phyloP scores from a whole-genome alignment of 208 protist species.

The Wallacemonas sp. region DNA sequence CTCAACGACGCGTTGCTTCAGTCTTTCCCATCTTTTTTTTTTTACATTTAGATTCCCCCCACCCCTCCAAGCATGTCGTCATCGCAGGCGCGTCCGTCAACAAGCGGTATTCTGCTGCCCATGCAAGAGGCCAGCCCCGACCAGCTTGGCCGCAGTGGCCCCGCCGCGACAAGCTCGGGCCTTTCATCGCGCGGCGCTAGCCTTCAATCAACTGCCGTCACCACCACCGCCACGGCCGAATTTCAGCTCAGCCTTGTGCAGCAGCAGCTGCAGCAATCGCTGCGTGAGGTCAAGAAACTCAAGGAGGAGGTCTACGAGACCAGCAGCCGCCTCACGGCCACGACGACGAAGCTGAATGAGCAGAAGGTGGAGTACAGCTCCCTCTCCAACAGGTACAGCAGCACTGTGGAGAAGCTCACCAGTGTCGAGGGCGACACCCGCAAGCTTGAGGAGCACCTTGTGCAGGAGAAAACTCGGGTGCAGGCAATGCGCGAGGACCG shows the following conservation, averaged over 20 bases:
- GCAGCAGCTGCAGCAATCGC: slow-evolving; percentile 56
- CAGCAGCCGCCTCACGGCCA: slow-evolving; percentile 30
- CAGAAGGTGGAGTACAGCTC: slow-evolving; percentile 64
- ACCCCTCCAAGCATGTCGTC: not conserved
- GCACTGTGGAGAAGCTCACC: slow-evolving; percentile 61
- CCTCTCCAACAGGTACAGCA: slow-evolving; percentile 64
- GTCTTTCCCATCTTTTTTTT: not conserved
- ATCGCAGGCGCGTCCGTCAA: not conserved
- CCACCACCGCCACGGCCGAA: slow-evolving; percentile 44
- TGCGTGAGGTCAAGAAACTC: slow-evolving; percentile 51
- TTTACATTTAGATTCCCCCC: not conserved
- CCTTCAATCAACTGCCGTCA: not conserved
- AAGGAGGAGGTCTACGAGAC: slow-evolving; percentile 57
- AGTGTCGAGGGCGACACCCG: slow-evolving; percentile 44
- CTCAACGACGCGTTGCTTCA: too few species aligned
- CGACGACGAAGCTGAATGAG: slow-evolving; percentile 53
- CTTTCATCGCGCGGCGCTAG: slow-evolving; percentile 8
- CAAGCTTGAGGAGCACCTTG: slow-evolving; percentile 62
- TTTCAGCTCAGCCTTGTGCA: slow-evolving; percentile 60
- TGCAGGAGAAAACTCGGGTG: slow-evolving; percentile 44
- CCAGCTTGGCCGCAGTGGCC: not conserved
- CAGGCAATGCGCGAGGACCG: slow-evolving; percentile 40
- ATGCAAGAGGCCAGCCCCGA: slow-evolving; percentile 8
- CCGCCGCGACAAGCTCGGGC: not conserved
- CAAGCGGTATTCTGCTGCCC: slow-evolving; percentile 2